Conservation (phyloP, 345 rosid species). For the Eucalyptus polybractea region DNA sequence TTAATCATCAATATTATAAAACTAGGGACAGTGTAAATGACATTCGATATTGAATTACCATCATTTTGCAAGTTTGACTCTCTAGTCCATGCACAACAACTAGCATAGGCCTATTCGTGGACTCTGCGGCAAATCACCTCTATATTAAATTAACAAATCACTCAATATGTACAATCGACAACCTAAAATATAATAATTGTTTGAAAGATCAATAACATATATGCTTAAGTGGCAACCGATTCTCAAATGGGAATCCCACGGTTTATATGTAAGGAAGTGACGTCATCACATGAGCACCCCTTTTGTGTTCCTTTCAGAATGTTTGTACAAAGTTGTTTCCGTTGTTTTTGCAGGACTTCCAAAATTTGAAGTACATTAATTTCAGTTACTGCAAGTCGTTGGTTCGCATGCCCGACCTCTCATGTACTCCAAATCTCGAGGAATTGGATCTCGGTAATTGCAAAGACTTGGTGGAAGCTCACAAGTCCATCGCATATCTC, state of each 20-base stretch:
- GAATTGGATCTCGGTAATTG: neutral
- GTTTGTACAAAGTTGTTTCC: neutral
- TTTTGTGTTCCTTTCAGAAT: neutral
- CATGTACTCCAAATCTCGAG: neutral
- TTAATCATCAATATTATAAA: neutral
- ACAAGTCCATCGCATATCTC: neutral
- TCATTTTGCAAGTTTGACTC: too few species aligned
- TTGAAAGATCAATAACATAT: neutral
- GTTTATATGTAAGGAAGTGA: too few species aligned
- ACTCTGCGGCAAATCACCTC: fast-evolving
- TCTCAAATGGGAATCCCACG: neutral
- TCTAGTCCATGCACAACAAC: neutral
- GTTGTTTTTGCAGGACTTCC: neutral
- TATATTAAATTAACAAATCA: neutral
- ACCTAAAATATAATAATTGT: neutral
- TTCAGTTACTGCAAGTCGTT: neutral
- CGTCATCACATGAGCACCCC: neutral
- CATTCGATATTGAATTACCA: neutral
- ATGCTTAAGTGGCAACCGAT: neutral
- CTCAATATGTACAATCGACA: neutral
- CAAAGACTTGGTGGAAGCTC: neutral
- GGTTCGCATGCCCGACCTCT: neutral
- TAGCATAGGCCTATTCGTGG: neutral
- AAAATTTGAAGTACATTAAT: neutral
- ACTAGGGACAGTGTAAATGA: too few species aligned